Conservation (phyloP, 768 basidiomycete species). For the Boletus sp. region DNA sequence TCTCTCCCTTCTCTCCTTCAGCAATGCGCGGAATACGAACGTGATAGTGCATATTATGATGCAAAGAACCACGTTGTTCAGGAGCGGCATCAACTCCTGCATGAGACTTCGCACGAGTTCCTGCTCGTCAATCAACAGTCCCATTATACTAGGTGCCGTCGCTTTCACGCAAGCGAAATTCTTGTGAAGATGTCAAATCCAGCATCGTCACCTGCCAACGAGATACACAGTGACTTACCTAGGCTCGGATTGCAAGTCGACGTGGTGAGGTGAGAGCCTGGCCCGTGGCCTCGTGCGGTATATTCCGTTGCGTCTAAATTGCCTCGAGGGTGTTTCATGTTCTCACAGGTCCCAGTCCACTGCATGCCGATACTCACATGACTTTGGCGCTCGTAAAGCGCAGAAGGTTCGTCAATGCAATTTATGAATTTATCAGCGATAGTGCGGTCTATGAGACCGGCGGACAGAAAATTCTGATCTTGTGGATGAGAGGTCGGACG, state of each 20-base stretch:
- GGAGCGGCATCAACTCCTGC: background rate
- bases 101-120: too few species aligned
- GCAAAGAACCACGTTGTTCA: slow-evolving; percentile 6
- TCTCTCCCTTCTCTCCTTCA: slow-evolving; percentile 22
- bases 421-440: background rate
- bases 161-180: background rate
- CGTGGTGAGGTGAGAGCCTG: background rate
- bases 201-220: background rate
- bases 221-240: background rate
- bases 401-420: background rate
- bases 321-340: slow-evolving; percentile 6
- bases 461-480: too few species aligned
- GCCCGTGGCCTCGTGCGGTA: too few species aligned
- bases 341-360: background rate
- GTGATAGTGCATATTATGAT: slow-evolving; percentile 15
- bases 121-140: background rate
- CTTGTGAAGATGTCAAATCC: background rate
- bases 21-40: slow-evolving; percentile 14
- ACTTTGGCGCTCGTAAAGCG: too few species aligned
- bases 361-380: background rate
- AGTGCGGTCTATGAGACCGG: too few species aligned
- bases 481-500: too few species aligned
- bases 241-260: background rate
- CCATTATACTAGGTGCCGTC: slow-evolving; percentile 3
- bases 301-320: background rate